Evolutionary conservation across 2,329 filamentous ascomycete species (phyloP), one percentile per base, ranked within the genome.

Genomic region (Metarhizium humberi): DNA sequence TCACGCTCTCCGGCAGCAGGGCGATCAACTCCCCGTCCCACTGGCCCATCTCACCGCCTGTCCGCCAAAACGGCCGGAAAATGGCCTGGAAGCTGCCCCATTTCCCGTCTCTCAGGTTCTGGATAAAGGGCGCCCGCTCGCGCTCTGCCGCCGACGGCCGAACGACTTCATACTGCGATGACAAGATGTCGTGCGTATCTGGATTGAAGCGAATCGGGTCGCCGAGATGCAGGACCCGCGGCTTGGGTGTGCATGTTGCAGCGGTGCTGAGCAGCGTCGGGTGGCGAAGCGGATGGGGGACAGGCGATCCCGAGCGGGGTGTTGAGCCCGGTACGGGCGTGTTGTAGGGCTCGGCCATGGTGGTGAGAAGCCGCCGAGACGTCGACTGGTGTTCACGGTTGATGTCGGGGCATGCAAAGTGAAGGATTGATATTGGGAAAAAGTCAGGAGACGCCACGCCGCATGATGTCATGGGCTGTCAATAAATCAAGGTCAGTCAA

Each of bases 211-310:
- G 72, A 56, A 78, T 67, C 8, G 75, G 72, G 64, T 92, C 88
- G 59, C 89, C 90, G 69, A 90, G 84, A 72, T 85, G 86, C 61
- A 95, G 80, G 57, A 94, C 85, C 59, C 85, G 79, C 48, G 70
- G 75, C 57, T 69, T 76, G 49, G 53, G 59, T 56, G 25, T 62
- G 54, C 16, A 59, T 62, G 38, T 30, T 8, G 29, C 10, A 46
- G 40, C 13, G 11, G 13, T 18, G 42, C 16, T 20, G n/a, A 45
- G 6, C 16, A 45, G 42, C 42, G 42, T 45, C 10, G 42, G 42
- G 42, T 45, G 42, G 42, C 42, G 42, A 36, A 47, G 32, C 14
- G 51, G 42, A n/a, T 48, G 51, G 14, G 51, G 47, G 59, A 64
- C 70, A 52, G 74, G 74, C 49, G 74, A 77, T 20, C 67, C 65